Evolutionary conservation across 2,329 filamentous ascomycete species (phyloP), one percentile per base, ranked within the genome.

Genomic region (Claviceps sp.): DNA sequence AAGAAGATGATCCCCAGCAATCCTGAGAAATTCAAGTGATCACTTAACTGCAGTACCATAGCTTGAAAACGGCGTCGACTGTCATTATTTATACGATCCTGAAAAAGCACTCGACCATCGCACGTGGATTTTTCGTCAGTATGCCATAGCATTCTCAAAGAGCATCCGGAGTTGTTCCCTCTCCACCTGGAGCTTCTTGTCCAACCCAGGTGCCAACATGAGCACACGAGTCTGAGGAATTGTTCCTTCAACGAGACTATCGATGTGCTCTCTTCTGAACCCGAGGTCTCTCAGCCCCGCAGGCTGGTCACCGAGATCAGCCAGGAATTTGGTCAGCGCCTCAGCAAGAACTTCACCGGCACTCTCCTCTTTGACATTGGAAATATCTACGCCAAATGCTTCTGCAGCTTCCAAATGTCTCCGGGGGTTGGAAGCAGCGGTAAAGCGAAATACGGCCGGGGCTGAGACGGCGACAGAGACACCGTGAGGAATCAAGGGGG

Each of bases 401-500:
- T 95, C 89, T 0, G 93, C 91, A 0, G 91, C 93, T 4, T 83
- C 81, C 38, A 98, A 72, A 71, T 98, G 93, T 9, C 93, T 82
- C 50, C 95, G 89, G 0, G 93, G 93, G 63, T 97, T 97, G 1
- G 87, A 93, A 1, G 91, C 78, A 0, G 77, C 91, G 0, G 91
- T 98, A 70, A 97, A 97, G 34, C 81, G 82, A 78, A 97, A 98
- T 1, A 97, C 91, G 1, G 91, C 87, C 0, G 93, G 91, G 0
- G 91, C 89, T 0, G 89, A 91, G 6, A 97, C 91, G 3, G 90
- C 93, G 1, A 98, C 93, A 1, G 86, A 91, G 24, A 98, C 93
- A 50, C 93, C 93, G 66, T 98, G 93, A 0, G 93, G 93, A 62
- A 98, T 97, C 61, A 98, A 85, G 9, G 87, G 81, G 34, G 76